Evolutionary conservation across 768 basidiomycete genomes (phyloP).

Genomic region (Sarcomyxa edulis): DNA sequence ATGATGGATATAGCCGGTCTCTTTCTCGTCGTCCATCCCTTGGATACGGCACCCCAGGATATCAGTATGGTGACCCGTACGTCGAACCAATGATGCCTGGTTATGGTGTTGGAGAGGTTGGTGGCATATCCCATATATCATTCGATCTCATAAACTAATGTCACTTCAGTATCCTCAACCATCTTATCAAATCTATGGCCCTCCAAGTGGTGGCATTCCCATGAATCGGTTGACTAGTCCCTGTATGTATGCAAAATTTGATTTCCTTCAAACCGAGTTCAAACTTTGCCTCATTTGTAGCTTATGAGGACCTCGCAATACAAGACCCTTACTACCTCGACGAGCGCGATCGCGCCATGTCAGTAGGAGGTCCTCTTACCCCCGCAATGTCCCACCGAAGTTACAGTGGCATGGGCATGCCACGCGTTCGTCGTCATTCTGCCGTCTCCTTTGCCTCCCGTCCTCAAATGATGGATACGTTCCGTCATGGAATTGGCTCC

Average conservation of each 20-base stretch:
- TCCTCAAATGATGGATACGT: conserved; percentile 35
- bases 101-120: conserved; percentile 33
- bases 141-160: conserved; percentile 6
- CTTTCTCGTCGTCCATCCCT: conserved; percentile 9
- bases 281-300: conserved; percentile 18
- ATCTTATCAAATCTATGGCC: conserved; percentile 42
- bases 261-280: background rate
- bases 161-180: conserved; percentile 33
- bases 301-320: conserved; percentile 50
- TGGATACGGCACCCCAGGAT: conserved; percentile 14
- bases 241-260: conserved; percentile 24
- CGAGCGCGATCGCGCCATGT: conserved; percentile 33
- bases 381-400: conserved; percentile 24
- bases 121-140: conserved; percentile 9
- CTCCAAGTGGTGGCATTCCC: conserved; percentile 29
- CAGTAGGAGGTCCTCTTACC: conserved; percentile 30
- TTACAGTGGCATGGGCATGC: conserved; percentile 22
- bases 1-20: conserved; percentile 26
- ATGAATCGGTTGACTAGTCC: conserved; percentile 33
- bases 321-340: conserved; percentile 49
- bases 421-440: conserved; percentile 41
- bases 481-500: conserved; percentile 42
- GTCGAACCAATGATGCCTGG: conserved; percentile 22
- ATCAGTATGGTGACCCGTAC: conserved; percentile 23
- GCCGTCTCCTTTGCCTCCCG: conserved; percentile 41